Evolutionary conservation across 768 basidiomycete species (phyloP).

Genomic region (Pleurotus salmoneostramineus): DNA sequence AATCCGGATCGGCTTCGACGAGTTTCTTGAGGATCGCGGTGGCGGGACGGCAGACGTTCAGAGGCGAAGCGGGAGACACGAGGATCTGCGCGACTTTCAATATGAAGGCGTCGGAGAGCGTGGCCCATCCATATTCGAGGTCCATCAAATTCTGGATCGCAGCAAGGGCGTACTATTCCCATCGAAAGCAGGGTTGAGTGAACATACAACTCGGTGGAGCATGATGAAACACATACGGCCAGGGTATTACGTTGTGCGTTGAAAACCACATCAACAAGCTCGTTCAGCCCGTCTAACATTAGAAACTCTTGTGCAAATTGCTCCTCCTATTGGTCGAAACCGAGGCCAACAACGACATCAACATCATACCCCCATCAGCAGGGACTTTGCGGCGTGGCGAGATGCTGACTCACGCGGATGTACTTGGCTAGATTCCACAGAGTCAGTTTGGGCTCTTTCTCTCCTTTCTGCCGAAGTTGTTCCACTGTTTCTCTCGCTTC

Average conservation of each 20-base stretch:
- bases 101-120: slow-evolving; percentile 71
- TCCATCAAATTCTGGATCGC: slow-evolving; percentile 90
- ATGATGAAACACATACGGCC: slow-evolving; percentile 48
- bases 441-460: slow-evolving; percentile 59
- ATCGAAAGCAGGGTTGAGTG: slow-evolving; percentile 3
- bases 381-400: background rate
- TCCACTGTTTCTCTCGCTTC: slow-evolving; percentile 77
- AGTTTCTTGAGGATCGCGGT: slow-evolving; percentile 87
- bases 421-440: slow-evolving; percentile 78
- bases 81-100: slow-evolving; percentile 74
- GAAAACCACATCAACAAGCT: slow-evolving; percentile 69
- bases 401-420: slow-evolving; percentile 53
- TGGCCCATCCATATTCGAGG: slow-evolving; percentile 76
- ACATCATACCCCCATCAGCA: background rate
- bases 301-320: slow-evolving; percentile 81
- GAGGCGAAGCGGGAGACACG: slow-evolving; percentile 67
- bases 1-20: slow-evolving; percentile 80
- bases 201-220: slow-evolving; percentile 3
- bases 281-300: slow-evolving; percentile 61
- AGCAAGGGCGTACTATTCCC: slow-evolving; percentile 69
- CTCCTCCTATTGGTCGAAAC: slow-evolving; percentile 55
- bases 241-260: slow-evolving; percentile 76
- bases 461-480: slow-evolving; percentile 59
- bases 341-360: too few relatives aligned
- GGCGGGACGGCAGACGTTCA: slow-evolving; percentile 91